Evolutionary conservation across 306 rosid genomes (phyloP), one percentile per base, ranked within the genome.

Genomic region (Hippophae tibetana): DNA sequence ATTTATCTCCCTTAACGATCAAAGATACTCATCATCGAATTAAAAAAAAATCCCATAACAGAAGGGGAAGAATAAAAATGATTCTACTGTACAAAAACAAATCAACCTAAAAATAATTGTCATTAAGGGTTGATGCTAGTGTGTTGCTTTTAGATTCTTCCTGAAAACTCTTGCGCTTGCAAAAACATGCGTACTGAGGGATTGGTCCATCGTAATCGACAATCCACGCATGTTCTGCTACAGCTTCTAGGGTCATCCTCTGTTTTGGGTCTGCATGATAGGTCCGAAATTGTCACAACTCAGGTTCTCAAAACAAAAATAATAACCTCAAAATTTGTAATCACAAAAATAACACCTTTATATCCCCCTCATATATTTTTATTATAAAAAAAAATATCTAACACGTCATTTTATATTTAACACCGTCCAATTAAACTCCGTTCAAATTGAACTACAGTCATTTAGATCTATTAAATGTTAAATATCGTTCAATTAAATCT

Each of bases 181-280:
- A 90, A 94, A 89, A 90, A 69, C 98, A 90, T 56, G 48, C 70
- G 67, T 79, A 79, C 70, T 62, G 78, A 53, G 78, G 81, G 70
- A 90, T 60, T 26, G 89, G 87, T 55, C 96, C 98, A 64, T 78
- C 78, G 57, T 85, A 84, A 73, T 87, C 95, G 55, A 79, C 63
- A 60, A 90, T 72, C 98, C 98, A 87, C 27, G 18, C 42, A 54
- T 90, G 92, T 61, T 78, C 78, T 2, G 87, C 84, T 58, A 90
- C 86, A 56, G 69, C 76, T 14, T 65, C 65, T 61, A 90, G 71
- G 9, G 87, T 85, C 95, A 90, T 67, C 80, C 98, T 81, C 57
- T 44, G 56, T 53, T 23, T 65, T 47, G 98, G 96, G 49, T 90
- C 98, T 90, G 74, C 78, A 70, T 1, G 61, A 62, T 31, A 31